Conservation (phyloP, 2,329 filamentous ascomycete species). For the Stylonectria norvegica region DNA sequence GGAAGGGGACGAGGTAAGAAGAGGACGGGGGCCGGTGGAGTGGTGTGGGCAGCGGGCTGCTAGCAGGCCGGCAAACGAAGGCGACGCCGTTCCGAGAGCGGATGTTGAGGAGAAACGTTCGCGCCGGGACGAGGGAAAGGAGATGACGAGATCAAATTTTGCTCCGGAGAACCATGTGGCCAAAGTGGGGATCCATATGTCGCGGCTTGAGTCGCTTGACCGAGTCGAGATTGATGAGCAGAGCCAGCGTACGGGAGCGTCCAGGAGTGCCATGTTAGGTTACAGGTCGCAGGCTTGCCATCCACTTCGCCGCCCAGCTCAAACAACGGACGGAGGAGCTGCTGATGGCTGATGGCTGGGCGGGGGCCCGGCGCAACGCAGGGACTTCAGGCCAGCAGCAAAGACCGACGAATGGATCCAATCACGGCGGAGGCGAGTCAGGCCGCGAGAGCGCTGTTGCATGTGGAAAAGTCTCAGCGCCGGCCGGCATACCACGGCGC, state of each 20-base stretch:
- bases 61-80: constrained; percentile 17
- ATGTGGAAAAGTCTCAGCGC: constrained; percentile 23
- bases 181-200: constrained; percentile 27
- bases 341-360: constrained; percentile 24
- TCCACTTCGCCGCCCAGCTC: too few relatives aligned
- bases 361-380: constrained; percentile 20
- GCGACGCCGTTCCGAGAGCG: constrained; percentile 29
- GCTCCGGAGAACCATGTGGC: constrained; percentile 27
- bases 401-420: constrained; percentile 24
- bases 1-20: constrained; percentile 20
- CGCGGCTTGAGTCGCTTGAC: constrained; percentile 23
- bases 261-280: too few relatives aligned
- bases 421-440: constrained; percentile 28
- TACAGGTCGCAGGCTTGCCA: too few relatives aligned
- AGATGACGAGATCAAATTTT: constrained; percentile 31
- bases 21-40: constrained; percentile 25
- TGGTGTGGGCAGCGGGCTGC: constrained; percentile 23
- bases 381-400: constrained; percentile 20
- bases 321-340: too few relatives aligned
- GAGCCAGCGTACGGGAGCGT: constrained; percentile 1
- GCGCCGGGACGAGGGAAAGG: constrained; percentile 15
- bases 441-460: constrained; percentile 21
- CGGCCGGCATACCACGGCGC: constrained; percentile 17
- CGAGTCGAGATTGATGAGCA: constrained; percentile 13
- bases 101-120: constrained; percentile 15